Evolutionary conservation across 2,329 filamentous ascomycete genomes (phyloP).

Genomic region (Cercospora citrullina): DNA sequence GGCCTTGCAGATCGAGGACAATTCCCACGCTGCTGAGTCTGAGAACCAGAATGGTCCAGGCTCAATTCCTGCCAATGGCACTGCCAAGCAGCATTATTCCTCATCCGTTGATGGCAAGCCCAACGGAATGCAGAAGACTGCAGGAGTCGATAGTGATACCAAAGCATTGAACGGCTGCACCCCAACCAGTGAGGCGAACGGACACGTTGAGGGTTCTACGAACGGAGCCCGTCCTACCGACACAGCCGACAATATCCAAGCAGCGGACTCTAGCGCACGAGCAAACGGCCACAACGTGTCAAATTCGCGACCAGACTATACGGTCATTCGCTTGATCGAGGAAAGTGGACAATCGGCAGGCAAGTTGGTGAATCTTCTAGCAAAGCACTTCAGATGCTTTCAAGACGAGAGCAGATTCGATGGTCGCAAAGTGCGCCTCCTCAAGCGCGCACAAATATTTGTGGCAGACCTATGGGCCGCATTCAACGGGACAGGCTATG

Average conservation of each 20-base stretch:
- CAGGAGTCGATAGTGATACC: background rate
- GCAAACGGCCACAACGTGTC: background rate
- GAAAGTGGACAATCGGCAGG: constrained; percentile 78
- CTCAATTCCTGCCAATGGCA: background rate
- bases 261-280: background rate
- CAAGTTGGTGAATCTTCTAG: constrained; percentile 79
- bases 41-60: background rate
- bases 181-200: background rate
- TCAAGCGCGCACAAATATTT: constrained; percentile 94
- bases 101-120: background rate
- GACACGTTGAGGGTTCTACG: background rate
- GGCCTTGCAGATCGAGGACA: background rate
- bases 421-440: constrained; percentile 72
- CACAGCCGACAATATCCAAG: background rate
- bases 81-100: background rate
- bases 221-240: background rate
- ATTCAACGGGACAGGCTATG: constrained; percentile 78
- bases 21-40: background rate
- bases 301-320: constrained; percentile 39
- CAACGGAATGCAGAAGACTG: background rate
- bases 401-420: constrained; percentile 77
- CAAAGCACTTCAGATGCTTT: constrained; percentile 80
- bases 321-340: constrained; percentile 70
- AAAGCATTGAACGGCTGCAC: background rate
- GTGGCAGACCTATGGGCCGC: constrained; percentile 97